Evolutionary conservation across 2,329 filamentous ascomycete genomes (phyloP).

Genomic region (Penicillium sclerotiorum): DNA sequence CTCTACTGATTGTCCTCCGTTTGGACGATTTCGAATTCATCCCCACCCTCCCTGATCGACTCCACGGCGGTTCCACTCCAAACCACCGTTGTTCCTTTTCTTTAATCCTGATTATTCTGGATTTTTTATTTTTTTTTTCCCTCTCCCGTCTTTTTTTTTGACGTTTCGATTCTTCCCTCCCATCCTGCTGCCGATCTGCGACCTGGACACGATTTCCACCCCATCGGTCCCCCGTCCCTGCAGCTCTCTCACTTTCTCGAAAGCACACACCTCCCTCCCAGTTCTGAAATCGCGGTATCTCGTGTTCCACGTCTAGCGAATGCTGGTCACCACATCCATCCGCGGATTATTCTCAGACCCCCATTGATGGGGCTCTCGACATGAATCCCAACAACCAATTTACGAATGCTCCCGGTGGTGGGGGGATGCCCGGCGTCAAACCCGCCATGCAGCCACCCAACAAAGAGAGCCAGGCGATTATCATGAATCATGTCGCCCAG

Average conservation of each 20-base stretch:
- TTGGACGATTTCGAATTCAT: constrained; percentile 25
- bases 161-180: neutral
- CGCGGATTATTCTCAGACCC: constrained; percentile 40
- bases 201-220: constrained; percentile 12
- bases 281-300: neutral
- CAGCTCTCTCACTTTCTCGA: neutral
- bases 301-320: constrained; percentile 29
- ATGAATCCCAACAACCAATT: constrained; percentile 47
- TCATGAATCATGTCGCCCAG: constrained; percentile 44
- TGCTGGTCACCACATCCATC: constrained; percentile 37
- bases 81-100: constrained; percentile 2
- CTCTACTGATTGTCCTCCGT: constrained; percentile 21
- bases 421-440: constrained; percentile 38
- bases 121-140: neutral
- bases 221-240: constrained; percentile 11
- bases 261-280: neutral
- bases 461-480: constrained; percentile 38
- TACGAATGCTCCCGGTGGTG: constrained; percentile 35
- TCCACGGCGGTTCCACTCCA: constrained; percentile 25
- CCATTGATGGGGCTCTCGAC: constrained; percentile 42
- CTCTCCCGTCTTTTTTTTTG: constrained; percentile 2
- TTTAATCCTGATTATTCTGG: constrained; percentile 6
- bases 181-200: constrained; percentile 19
- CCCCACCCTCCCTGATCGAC: constrained; percentile 32
- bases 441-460: constrained; percentile 37